Evolutionary conservation across 805 yeast genomes (phyloP).

Genomic region (Kazachstania taianensis): DNA sequence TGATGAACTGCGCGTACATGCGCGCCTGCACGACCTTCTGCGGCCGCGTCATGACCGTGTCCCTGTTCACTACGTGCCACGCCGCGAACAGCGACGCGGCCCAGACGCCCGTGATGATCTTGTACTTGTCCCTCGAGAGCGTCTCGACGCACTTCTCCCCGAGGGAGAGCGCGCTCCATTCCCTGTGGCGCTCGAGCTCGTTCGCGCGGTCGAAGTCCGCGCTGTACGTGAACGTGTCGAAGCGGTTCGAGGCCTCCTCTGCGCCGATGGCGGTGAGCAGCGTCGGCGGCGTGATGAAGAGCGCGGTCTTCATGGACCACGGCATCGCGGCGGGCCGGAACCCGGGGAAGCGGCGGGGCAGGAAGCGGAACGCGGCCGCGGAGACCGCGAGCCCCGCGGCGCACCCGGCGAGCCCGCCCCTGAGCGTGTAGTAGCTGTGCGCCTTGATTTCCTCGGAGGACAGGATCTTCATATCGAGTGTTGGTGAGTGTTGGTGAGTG

Average conservation of each 20-base stretch:
- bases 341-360: slow-evolving; percentile 38
- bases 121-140: slow-evolving; percentile 49
- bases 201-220: slow-evolving; percentile 31
- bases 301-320: slow-evolving; percentile 54
- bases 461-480: slow-evolving; percentile 48
- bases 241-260: slow-evolving; percentile 58
- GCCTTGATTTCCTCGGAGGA: slow-evolving; percentile 57
- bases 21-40: slow-evolving; percentile 83
- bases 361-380: slow-evolving; percentile 41
- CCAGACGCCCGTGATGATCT: slow-evolving; percentile 65
- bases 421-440: slow-evolving; percentile 46
- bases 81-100: slow-evolving; percentile 73
- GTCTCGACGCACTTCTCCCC: slow-evolving; percentile 42
- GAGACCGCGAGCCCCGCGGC: slow-evolving; percentile 49
- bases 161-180: slow-evolving; percentile 40
- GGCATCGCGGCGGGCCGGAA: slow-evolving; percentile 34
- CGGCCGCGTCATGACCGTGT: slow-evolving; percentile 60
- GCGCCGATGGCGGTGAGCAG: slow-evolving; percentile 52
- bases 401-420: slow-evolving; percentile 56
- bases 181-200: slow-evolving; percentile 36
- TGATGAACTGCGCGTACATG: slow-evolving; percentile 81
- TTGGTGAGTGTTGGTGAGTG: neutral
- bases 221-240: slow-evolving; percentile 54
- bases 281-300: slow-evolving; percentile 60
- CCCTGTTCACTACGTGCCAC: slow-evolving; percentile 63